phyloP scores from a whole-genome alignment of 306 rosid species.

The Nissolia schottii region DNA sequence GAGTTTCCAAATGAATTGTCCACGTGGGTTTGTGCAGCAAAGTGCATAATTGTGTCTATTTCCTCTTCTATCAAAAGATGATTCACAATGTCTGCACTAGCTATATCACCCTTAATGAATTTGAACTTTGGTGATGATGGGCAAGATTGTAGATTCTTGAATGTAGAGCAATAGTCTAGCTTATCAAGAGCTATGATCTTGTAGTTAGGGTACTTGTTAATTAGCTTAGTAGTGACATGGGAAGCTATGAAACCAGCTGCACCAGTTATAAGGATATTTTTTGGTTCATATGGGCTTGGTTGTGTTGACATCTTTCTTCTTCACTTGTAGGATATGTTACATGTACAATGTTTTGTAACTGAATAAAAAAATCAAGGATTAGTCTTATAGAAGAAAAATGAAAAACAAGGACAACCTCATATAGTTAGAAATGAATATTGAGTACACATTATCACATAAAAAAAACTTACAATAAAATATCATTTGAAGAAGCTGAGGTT shows the following conservation, averaged over 20 bases:
- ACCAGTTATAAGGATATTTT: slow-evolving; percentile 62
- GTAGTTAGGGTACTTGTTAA: slow-evolving; percentile 51
- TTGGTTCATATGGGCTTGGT: slow-evolving; percentile 41
- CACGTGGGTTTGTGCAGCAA: slow-evolving; percentile 77
- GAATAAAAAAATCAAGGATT: not conserved
- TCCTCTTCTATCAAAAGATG: slow-evolving; percentile 52
- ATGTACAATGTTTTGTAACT: slow-evolving; percentile 15
- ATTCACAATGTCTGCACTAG: slow-evolving; percentile 54
- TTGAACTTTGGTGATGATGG: slow-evolving; percentile 51
- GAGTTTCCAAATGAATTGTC: slow-evolving; percentile 80
- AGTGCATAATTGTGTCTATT: slow-evolving; percentile 76
- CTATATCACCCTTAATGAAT: slow-evolving; percentile 63
- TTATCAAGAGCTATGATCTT: slow-evolving; percentile 66
- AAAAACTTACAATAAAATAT: not conserved
- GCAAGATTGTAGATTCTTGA: slow-evolving; percentile 49
- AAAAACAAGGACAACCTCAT: not conserved
- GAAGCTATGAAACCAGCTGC: slow-evolving; percentile 79
- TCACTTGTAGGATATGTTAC: slow-evolving; percentile 1
- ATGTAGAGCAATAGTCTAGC: slow-evolving; percentile 62
- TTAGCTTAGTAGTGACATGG: slow-evolving; percentile 55
- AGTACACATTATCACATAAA: not conserved
- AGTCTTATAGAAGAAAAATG: not conserved
- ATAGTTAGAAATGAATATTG: not conserved
- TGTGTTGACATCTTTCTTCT: slow-evolving; percentile 36
- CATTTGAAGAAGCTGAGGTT: not conserved